These are phyloP conservation scores for Mortierella alpina DNA, from an alignment of 192 early-diverging fungal genomes.

Conservation along the genomic window DNA sequence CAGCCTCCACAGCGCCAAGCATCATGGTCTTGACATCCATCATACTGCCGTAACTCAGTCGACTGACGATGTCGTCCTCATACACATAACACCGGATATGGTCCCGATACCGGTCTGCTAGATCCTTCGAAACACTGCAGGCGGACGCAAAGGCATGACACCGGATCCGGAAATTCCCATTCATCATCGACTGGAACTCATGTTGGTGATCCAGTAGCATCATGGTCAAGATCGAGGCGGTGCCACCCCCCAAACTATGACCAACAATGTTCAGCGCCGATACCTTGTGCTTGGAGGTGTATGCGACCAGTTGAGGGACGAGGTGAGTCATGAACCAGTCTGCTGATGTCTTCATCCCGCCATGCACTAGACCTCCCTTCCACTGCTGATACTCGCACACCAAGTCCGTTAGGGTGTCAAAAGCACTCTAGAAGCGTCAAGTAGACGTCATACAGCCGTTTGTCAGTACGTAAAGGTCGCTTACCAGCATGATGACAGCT, in stretches of 20 bases:
- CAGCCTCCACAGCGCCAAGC: constrained; percentile 59
- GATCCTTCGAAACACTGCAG: constrained; percentile 56
- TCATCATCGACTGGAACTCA: constrained; percentile 58
- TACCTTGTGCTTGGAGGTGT: constrained; percentile 61
- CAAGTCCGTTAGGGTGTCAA: constrained; percentile 81
- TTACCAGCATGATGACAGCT: not conserved
- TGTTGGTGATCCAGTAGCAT: constrained; percentile 71
- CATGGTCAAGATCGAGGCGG: constrained; percentile 77
- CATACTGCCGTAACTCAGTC: constrained; percentile 68
- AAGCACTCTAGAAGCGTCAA: constrained; percentile 59
- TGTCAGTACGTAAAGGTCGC: not conserved
- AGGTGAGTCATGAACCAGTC: constrained; percentile 77
- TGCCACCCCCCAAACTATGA: constrained; percentile 78
- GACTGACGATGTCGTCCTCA: constrained; percentile 66
- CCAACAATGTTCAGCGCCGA: constrained; percentile 74
- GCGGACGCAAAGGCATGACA: constrained; percentile 66
- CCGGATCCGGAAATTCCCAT: constrained; percentile 54
- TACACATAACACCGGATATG: constrained; percentile 65
- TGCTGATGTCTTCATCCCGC: constrained; percentile 79
- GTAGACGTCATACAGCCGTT: not conserved
- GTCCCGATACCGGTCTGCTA: constrained; percentile 61
- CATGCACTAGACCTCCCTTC: constrained; percentile 81
- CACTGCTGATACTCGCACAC: constrained; percentile 82
- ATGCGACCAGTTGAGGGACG: constrained; percentile 71
- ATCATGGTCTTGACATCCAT: constrained; percentile 66